Percentiles rank a stretch among this genome's conserved stretches.
These are phyloP conservation scores for Neckera pumila DNA, from an alignment of 225 moss, liverwort and hornwort species.

Conservation along the genomic window DNA sequence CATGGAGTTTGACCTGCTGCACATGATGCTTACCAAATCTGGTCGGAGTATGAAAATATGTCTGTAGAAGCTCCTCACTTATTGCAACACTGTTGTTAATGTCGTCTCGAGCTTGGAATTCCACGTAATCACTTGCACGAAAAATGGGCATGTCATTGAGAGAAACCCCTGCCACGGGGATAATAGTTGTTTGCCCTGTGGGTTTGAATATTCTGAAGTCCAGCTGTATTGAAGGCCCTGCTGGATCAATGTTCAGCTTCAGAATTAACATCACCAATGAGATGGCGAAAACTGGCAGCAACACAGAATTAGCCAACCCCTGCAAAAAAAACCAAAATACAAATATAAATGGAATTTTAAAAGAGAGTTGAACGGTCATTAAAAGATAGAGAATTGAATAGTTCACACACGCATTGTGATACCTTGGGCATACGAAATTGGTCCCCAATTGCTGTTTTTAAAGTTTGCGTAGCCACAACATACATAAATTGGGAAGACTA, in stretches of 20 bases:
- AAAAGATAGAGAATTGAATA: neutral
- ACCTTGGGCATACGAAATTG: neutral
- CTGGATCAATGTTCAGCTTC: slow-evolving; percentile 91
- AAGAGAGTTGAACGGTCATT: neutral
- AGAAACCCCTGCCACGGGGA: slow-evolving; percentile 66
- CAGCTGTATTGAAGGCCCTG: slow-evolving; percentile 57
- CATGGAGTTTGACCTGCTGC: neutral
- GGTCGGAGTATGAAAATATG: slow-evolving; percentile 39
- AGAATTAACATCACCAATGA: slow-evolving; percentile 88
- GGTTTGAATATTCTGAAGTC: slow-evolving; percentile 60
- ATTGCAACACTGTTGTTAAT: slow-evolving; percentile 62
- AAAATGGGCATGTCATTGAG: slow-evolving; percentile 18
- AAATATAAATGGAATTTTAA: neutral
- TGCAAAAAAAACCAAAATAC: neutral
- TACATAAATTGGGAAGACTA: neutral
- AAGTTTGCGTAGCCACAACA: neutral
- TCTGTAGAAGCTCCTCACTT: slow-evolving; percentile 65
- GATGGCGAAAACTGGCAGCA: slow-evolving; percentile 79
- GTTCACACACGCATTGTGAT: neutral
- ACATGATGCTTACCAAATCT: slow-evolving; percentile 74
- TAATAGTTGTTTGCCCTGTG: slow-evolving; percentile 14
- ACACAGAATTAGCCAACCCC: slow-evolving; percentile 83
- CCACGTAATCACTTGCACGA: slow-evolving; percentile 37
- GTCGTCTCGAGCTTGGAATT: slow-evolving; percentile 26
- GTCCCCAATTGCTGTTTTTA: neutral